Conservation (phyloP, 2,329 filamentous ascomycete species). For the Pseudocercospora vitis region DNA sequence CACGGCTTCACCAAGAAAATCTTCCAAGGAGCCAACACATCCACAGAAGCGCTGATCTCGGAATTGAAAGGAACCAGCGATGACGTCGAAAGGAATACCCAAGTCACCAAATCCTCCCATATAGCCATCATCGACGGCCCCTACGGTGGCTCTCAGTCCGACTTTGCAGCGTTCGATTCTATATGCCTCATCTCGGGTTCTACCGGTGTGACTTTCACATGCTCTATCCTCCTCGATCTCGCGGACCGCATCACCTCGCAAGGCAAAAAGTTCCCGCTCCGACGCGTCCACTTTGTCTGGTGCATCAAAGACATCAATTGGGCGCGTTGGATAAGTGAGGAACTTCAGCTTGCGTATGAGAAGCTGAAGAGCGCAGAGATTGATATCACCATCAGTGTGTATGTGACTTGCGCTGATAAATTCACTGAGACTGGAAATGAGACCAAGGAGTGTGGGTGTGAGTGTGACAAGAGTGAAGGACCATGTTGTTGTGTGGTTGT, state of each 20-base stretch:
- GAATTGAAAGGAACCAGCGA: slow-evolving; percentile 16
- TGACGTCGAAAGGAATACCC: slow-evolving; percentile 19
- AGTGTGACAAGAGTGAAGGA: slow-evolving; percentile 30
- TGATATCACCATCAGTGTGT: slow-evolving; percentile 26
- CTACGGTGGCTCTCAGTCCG: slow-evolving; percentile 28
- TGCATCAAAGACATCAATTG: slow-evolving; percentile 28
- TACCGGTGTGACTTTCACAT: slow-evolving; percentile 34
- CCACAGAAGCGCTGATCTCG: slow-evolving; percentile 22
- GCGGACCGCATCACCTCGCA: slow-evolving; percentile 24
- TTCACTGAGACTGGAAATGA: slow-evolving; percentile 23
- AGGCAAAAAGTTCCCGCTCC: slow-evolving; percentile 26
- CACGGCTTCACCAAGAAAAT: slow-evolving; percentile 34
- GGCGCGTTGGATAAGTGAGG: slow-evolving; percentile 26
- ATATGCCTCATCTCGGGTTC: slow-evolving; percentile 31
- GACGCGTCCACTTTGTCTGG: slow-evolving; percentile 31
- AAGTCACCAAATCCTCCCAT: slow-evolving; percentile 19
- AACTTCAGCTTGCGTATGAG: slow-evolving; percentile 24
- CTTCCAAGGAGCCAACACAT: slow-evolving; percentile 27
- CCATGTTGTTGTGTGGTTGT: slow-evolving; percentile 29
- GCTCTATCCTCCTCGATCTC: slow-evolving; percentile 30
- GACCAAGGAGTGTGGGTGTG: slow-evolving; percentile 28
- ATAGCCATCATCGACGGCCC: slow-evolving; percentile 30
- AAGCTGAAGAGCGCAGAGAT: slow-evolving; percentile 24
- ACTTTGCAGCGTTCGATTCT: slow-evolving; percentile 33
- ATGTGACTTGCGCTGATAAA: slow-evolving; percentile 30